Percentiles rank a stretch among this genome's conserved stretches.
These are phyloP conservation scores for Phialophora expanda DNA, from an alignment of 2,329 filamentous ascomycete species.

Conservation along the genomic window DNA sequence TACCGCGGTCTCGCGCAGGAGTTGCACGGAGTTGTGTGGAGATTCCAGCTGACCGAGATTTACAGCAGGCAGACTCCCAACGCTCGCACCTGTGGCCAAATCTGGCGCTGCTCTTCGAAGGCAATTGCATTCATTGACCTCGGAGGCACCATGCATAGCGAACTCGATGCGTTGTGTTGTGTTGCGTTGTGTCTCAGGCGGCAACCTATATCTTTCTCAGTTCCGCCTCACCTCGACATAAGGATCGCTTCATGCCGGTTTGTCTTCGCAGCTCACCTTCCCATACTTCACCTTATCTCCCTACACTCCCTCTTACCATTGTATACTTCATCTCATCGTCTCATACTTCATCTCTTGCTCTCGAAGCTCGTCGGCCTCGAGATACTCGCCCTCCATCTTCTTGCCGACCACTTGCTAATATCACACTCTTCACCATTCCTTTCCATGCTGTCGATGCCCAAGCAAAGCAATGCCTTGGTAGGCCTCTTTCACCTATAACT, in stretches of 20 bases:
- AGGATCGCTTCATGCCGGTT: neutral
- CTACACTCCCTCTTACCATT: too few species aligned
- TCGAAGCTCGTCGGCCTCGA: neutral
- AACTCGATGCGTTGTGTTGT: neutral
- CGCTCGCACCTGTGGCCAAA: neutral
- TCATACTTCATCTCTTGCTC: neutral
- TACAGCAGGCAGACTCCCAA: neutral
- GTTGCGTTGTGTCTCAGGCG: neutral
- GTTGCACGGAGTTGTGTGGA: neutral
- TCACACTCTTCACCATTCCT: neutral
- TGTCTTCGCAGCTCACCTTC: neutral
- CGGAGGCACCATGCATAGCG: neutral
- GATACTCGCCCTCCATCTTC: neutral
- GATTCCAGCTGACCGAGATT: neutral
- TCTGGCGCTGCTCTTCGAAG: neutral
- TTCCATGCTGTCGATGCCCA: neutral
- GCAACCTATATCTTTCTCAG: too few species aligned
- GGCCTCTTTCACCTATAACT: conserved; percentile 1
- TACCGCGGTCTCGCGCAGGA: neutral
- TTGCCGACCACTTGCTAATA: neutral
- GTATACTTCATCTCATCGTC: neutral
- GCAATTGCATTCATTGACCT: neutral
- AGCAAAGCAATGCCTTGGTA: neutral
- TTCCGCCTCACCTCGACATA: neutral
- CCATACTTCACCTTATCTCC: neutral